phyloP scores from a whole-genome alignment of 2,329 filamentous ascomycete species.

The Tolypocladium pustulatum region DNA sequence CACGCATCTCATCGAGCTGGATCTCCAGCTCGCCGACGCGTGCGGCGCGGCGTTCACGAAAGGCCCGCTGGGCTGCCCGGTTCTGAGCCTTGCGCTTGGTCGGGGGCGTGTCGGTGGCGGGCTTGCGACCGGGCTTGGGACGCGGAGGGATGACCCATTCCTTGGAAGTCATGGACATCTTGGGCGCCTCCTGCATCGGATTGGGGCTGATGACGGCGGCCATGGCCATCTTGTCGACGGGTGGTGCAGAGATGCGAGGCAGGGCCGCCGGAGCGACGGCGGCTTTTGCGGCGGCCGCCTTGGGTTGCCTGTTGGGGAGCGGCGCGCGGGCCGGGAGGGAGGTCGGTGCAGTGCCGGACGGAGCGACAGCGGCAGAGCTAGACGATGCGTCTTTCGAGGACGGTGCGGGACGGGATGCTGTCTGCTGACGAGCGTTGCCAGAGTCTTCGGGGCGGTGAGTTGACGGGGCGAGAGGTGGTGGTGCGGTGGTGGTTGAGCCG shows the following conservation, averaged over 20 bases:
- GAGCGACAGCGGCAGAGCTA: constrained; percentile 9
- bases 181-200: constrained; percentile 29
- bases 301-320: constrained; percentile 11
- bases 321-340: constrained; percentile 10
- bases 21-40: constrained; percentile 69
- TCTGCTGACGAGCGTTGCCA: neutral
- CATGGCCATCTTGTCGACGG: constrained; percentile 36
- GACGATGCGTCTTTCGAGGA: neutral
- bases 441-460: constrained; percentile 4
- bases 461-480: constrained; percentile 10
- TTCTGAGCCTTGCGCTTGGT: constrained; percentile 95
- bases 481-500: constrained; percentile 3
- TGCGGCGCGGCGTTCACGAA: constrained; percentile 76
- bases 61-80: constrained; percentile 79
- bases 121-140: constrained; percentile 86
- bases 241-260: constrained; percentile 22
- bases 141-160: constrained; percentile 80
- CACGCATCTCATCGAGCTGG: constrained; percentile 51
- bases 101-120: constrained; percentile 81
- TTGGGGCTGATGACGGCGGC: constrained; percentile 33
- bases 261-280: constrained; percentile 12
- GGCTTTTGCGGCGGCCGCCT: constrained; percentile 12
- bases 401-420: neutral
- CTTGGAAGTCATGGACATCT: constrained; percentile 60
- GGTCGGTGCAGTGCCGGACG: constrained; percentile 1